Percentiles rank a stretch among this genome's conserved stretches.
These are phyloP conservation scores for Entonaema liquescens DNA, from an alignment of 495 filamentous ascomycete species.

Conservation along the genomic window DNA sequence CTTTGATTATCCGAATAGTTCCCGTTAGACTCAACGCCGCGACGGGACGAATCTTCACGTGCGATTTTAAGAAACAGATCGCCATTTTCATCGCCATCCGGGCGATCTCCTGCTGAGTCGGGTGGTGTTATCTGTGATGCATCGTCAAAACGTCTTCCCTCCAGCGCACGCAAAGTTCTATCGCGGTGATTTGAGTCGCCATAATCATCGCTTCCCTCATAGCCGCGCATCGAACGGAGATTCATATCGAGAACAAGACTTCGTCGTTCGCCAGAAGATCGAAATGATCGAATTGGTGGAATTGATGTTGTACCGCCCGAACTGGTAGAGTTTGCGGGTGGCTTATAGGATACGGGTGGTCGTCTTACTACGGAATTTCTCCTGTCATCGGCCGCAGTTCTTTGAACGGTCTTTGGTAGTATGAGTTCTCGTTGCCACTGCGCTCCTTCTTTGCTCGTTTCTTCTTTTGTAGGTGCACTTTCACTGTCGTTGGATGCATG, in stretches of 20 bases:
- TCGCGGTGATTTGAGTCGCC: constrained; percentile 57
- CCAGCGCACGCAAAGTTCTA: constrained; percentile 58
- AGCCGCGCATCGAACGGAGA: constrained; percentile 42
- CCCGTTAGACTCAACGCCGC: constrained; percentile 41
- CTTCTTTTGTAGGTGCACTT: constrained; percentile 22
- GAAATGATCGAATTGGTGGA: constrained; percentile 60
- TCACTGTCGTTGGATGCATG: constrained; percentile 26
- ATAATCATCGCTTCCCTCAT: constrained; percentile 48
- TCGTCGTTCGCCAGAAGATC: constrained; percentile 59
- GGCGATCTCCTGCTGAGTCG: constrained; percentile 52
- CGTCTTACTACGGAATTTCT: constrained; percentile 48
- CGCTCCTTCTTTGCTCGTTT: constrained; percentile 45
- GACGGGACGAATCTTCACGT: constrained; percentile 55
- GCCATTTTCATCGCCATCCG: constrained; percentile 57
- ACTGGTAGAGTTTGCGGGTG: constrained; percentile 39
- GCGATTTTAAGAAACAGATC: constrained; percentile 65
- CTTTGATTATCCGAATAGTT: constrained; percentile 47
- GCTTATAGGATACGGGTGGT: constrained; percentile 56
- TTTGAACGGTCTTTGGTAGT: constrained; percentile 47
- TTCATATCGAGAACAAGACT: constrained; percentile 61
- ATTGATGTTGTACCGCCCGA: constrained; percentile 49
- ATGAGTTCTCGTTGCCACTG: constrained; percentile 54
- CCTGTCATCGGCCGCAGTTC: constrained; percentile 50
- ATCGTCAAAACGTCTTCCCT: constrained; percentile 54
- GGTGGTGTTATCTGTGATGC: constrained; percentile 51